Evolutionary conservation across 306 rosid species (phyloP).

Genomic region (Ziziphus jujuba): DNA sequence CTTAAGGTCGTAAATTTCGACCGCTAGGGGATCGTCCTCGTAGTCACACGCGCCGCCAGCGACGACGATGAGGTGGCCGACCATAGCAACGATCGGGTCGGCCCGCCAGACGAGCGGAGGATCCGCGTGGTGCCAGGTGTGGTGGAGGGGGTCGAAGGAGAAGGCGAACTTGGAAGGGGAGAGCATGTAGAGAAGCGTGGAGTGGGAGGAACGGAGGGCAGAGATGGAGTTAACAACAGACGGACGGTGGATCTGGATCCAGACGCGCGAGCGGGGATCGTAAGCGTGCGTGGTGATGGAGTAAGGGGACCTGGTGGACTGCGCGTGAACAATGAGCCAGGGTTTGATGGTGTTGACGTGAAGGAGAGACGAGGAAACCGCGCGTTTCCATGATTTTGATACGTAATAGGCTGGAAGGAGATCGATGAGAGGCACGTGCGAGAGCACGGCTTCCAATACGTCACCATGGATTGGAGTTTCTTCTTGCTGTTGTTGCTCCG

Average conservation of each 20-base stretch:
- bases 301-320: constrained; percentile 41
- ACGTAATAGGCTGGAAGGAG: constrained; percentile 49
- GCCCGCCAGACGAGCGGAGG: constrained; percentile 54
- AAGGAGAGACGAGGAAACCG: constrained; percentile 59
- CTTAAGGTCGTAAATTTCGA: constrained; percentile 49
- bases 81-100: constrained; percentile 57
- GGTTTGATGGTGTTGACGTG: constrained; percentile 51
- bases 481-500: constrained; percentile 1
- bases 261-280: constrained; percentile 67
- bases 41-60: constrained; percentile 60
- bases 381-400: constrained; percentile 56
- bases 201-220: constrained; percentile 60
- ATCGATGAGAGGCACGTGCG: constrained; percentile 57
- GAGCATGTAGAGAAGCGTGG: constrained; percentile 60
- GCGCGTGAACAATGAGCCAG: constrained; percentile 61
- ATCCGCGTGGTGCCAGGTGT: constrained; percentile 42
- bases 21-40: constrained; percentile 62
- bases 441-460: constrained; percentile 55
- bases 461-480: constrained; percentile 64
- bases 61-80: constrained; percentile 37
- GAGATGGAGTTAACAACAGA: constrained; percentile 32
- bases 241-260: constrained; percentile 44
- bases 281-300: constrained; percentile 47
- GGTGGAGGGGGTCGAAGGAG: constrained; percentile 62
- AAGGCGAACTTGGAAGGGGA: constrained; percentile 47